Evolutionary conservation across 768 basidiomycete genomes (phyloP), one percentile per base, ranked within the genome.

Genomic region (Phlegmacium glaucopus): DNA sequence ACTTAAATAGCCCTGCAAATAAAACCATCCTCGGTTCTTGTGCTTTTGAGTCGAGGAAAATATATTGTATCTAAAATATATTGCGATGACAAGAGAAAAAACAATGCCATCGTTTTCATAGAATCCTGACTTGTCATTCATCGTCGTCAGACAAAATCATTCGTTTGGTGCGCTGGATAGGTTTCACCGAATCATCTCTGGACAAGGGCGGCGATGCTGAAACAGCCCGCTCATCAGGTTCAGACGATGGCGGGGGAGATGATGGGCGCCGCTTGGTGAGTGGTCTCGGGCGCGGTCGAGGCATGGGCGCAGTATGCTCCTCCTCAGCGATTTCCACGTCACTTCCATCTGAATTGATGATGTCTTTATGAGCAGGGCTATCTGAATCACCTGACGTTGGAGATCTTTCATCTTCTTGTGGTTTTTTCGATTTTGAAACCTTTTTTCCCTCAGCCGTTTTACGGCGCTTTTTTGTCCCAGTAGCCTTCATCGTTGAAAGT

Each of bases 401-500:
- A 44, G 63, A 25, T 37, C 61, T 35, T 40, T 32, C 52, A 38
- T 63, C 62, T 43, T 63, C 57, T 57, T 67, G 68, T 53, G 64
- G 61, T 44, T 66, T 62, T 56, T 71, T 72, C 53, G 62, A 53
- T 41, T 47, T 52, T 36, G 59, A 50, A 1, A 51, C 49, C 38
- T 58, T 58, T 47, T 69, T 22, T 22, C 22, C 64, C 52, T 48
- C 63, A 47, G 62, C 63, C 56, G 74, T 74, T 65, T 71, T 66
- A 41, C 73, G 63, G 43, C 74, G 61, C 61, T 78, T 69, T 57
- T 74, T 72, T 55, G 78, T 75, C 38, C 76, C 74, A 25, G 72
- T 65, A 39, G 74, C 46, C 68, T 76, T 64, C 88, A 82, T 78
- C 10, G 74, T 70, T 4, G 64, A 69, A 67, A 80, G 78, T 47